Base-by-base conservation (phyloP, 2,329 filamentous ascomycete genomes). In the Hypoxylon sp. region DNA sequence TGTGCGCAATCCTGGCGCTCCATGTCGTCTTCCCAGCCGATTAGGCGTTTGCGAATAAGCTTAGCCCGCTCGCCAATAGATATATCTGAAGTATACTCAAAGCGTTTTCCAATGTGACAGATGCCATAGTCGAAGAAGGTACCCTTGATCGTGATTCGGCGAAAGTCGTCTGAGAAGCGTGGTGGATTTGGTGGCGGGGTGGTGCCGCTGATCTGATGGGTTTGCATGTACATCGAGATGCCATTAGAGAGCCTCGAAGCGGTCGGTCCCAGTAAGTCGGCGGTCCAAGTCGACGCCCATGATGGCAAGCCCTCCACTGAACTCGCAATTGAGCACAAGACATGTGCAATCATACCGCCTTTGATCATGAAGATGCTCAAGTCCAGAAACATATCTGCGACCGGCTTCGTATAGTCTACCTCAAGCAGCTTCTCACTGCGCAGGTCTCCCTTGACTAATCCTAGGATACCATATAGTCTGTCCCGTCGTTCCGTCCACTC, bases 11-110 rank as follows among this genome's bases (percentile, higher is more conserved):
- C 2, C n/a, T 65, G 49, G 43, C 43, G 23, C 17, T 65, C 55
- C 56, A 65, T 65, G 7, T 55, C 62, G 6, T 65, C 62, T 56
- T 65, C 55, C 62, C 62, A 65, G 19, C 34, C 43, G 1, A 50
- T 50, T 4, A 65, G 21, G 10, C 45, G 62, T 25, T 25, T 21
- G 9, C 34, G 62, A 30, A 45, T 45, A 17, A 34, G 1, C 9
- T 13, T 43, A 13, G 34, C 56, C 19, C 48, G 34, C 5, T 17
- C 32, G 1, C 45, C 41, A 7, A 56, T n/a, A n/a, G 41, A 43
- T 21, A 10, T 14, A 34, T 19, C 23, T 6, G 19, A 13, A 30
- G 25, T 30, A 2, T 50, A 6, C 21, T 65, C 46, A 10, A 50
- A 65, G 5, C 25, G 34, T 45, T 46, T 65, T 14, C 49, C 56